Evolutionary conservation across 768 basidiomycete genomes (phyloP).

Genomic region (Russula griseocarnosa): DNA sequence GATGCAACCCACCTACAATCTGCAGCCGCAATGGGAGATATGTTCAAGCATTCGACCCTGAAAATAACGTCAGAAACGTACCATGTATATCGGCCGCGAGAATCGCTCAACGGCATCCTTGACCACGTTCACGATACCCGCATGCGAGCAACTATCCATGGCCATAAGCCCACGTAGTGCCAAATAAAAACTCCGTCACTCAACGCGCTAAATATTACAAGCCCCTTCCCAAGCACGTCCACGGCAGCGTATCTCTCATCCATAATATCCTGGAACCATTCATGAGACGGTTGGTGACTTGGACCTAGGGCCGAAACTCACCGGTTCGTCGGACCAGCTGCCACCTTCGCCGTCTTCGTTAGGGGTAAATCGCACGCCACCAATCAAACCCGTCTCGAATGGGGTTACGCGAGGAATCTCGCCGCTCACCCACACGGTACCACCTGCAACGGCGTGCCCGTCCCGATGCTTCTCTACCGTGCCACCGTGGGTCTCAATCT

Average conservation of each 20-base stretch:
- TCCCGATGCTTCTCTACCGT: slow-evolving; percentile 51
- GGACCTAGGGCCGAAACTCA: not conserved
- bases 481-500: slow-evolving; percentile 55
- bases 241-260: slow-evolving; percentile 78
- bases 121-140: slow-evolving; percentile 81
- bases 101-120: slow-evolving; percentile 62
- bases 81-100: slow-evolving; percentile 73
- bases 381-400: slow-evolving; percentile 65
- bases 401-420: slow-evolving; percentile 68
- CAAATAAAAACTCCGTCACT: slow-evolving; percentile 34
- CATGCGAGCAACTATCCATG: slow-evolving; percentile 57
- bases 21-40: slow-evolving; percentile 31
- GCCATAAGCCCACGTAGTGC: not conserved
- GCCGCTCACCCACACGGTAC: slow-evolving; percentile 72
- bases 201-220: slow-evolving; percentile 80
- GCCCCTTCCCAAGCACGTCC: slow-evolving; percentile 76
- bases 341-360: slow-evolving; percentile 43
- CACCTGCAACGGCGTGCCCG: slow-evolving; percentile 62
- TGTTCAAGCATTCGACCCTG: not conserved
- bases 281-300: not conserved
- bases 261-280: slow-evolving; percentile 56
- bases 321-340: slow-evolving; percentile 43
- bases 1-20: slow-evolving; percentile 80
- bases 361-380: slow-evolving; percentile 59
- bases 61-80: slow-evolving; percentile 30